Evolutionary conservation across 2,329 filamentous ascomycete genomes (phyloP), one percentile per base, ranked within the genome.

Genomic region (Alternaria solani): DNA sequence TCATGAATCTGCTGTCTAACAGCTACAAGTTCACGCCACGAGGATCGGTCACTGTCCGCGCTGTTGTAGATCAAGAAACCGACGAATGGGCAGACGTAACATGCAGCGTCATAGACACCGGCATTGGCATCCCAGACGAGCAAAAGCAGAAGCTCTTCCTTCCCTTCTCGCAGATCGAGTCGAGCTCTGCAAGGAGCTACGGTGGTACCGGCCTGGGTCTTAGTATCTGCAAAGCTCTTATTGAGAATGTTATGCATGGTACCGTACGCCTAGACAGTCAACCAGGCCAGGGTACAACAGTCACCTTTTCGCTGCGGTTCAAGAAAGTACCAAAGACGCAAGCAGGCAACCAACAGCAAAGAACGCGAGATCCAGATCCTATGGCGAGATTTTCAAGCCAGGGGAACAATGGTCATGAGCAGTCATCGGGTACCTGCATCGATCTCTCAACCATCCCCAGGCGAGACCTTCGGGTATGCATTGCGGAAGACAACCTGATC

Each of bases 401-500:
- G 70, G 80, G 75, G 57, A 82, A 84, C 70, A 76, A 81, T 71
- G 65, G 78, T 63, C 68, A 82, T 64, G 78, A 68, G 55, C 76
- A 78, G 70, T 66, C 81, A 4, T 62, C 68, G 12, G 75, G 72
- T 5, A 65, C 61, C 25, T 76, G 71, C 54, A 78, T 79, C 44
- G 75, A 78, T 57, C 84, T 97, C 5, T 89, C 89, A 18, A 84
- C 85, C 58, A 86, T 97, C 7, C 88, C 91, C 8, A 89, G 91
- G 58, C 88, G 93, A 44, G 85, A 96, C 57, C 83, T 98, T 30
- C 89, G 92, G 32, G 89, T 98, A 30, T 97, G 93, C 78, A 94
- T 98, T 59, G 94, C 94, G 0, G 94, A 98, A 74, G 94, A 98
- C 80, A 97, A 97, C 68, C 87, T 90, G 3, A 96, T 97, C 81